phyloP scores from a whole-genome alignment of 192 early-diverging fungal genomes.

The Jimgerdemannia flammicorona region DNA sequence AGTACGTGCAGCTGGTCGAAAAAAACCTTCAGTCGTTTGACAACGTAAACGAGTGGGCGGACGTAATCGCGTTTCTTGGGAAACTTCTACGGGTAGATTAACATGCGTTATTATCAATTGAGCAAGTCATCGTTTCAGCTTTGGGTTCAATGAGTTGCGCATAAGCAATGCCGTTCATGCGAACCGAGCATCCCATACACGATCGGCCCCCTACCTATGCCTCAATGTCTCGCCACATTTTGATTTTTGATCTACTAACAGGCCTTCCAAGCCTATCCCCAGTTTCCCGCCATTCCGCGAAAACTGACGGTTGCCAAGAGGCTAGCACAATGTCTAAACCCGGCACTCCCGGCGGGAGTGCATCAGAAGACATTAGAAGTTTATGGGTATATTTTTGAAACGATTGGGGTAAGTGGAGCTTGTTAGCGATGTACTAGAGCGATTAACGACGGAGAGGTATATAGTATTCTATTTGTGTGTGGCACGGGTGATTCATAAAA shows the following conservation, averaged over 20 bases:
- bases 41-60: constrained; percentile 91
- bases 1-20: constrained; percentile 80
- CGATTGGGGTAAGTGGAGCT: constrained; percentile 55
- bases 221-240: too few species aligned
- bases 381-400: constrained; percentile 74
- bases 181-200: background rate
- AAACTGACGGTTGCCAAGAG: constrained; percentile 86
- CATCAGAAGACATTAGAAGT: constrained; percentile 92
- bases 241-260: constrained; percentile 13
- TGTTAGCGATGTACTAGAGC: background rate
- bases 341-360: constrained; percentile 89
- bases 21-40: constrained; percentile 90
- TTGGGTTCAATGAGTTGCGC: background rate
- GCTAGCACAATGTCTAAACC: constrained; percentile 92
- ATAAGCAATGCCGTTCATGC: background rate
- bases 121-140: too few species aligned
- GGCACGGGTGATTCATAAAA: too few species aligned
- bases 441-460: too few species aligned
- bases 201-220: too few species aligned
- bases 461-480: too few species aligned
- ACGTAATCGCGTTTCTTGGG: constrained; percentile 87
- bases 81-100: constrained; percentile 68
- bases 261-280: constrained; percentile 76
- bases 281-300: constrained; percentile 74
- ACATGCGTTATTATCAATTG: background rate